These are phyloP conservation scores for Pythium rhizo-oryzae DNA, from an alignment of 352 stramenopile genomes.

Conservation along the genomic window DNA sequence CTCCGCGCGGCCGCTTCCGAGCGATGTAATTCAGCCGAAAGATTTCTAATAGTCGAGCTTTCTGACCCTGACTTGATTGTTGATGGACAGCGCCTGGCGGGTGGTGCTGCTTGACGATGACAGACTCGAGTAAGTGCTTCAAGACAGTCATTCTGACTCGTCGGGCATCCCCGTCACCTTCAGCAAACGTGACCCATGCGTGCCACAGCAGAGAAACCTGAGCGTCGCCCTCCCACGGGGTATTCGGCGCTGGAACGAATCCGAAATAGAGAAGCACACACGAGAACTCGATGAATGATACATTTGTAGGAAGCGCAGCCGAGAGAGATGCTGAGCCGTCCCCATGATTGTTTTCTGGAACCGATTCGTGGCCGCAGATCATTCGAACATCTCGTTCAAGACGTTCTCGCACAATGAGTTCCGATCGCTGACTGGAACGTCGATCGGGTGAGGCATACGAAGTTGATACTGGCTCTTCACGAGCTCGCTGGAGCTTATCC, in stretches of 20 bases:
- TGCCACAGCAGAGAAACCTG: constrained; percentile 54
- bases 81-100: neutral
- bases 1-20: constrained; percentile 27
- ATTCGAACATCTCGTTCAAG: constrained; percentile 36
- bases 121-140: constrained; percentile 28
- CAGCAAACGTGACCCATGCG: constrained; percentile 41
- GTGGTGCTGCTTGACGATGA: constrained; percentile 26
- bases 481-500: constrained; percentile 35
- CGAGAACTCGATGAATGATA: constrained; percentile 55
- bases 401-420: constrained; percentile 41
- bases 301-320: neutral
- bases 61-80: neutral
- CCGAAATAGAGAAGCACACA: constrained; percentile 63
- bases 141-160: constrained; percentile 18
- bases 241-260: constrained; percentile 46
- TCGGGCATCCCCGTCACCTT: constrained; percentile 17
- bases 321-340: neutral
- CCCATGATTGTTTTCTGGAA: neutral
- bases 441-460: neutral
- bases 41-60: constrained; percentile 27
- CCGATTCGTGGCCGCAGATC: constrained; percentile 25
- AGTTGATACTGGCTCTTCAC: constrained; percentile 10
- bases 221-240: constrained; percentile 35
- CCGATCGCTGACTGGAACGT: constrained; percentile 30
- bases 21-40: constrained; percentile 45